Percentiles rank a stretch among this genome's conserved stretches.
phyloP scores from a whole-genome alignment of 352 stramenopile genomes.

The Pythium oligandrum region DNA sequence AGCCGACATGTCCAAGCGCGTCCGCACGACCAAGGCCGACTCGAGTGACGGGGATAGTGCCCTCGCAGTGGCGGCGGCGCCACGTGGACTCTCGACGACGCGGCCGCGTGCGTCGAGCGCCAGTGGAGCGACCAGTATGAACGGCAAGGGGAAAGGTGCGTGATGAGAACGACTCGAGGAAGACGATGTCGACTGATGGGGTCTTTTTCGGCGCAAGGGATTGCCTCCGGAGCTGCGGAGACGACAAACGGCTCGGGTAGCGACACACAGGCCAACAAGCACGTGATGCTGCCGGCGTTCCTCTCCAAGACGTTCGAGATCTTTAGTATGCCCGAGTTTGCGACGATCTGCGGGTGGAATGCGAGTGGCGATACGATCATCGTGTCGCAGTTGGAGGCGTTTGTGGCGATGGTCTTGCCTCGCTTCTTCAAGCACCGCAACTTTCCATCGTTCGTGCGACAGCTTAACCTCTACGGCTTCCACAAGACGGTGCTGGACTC shows the following conservation, averaged over 20 bases:
- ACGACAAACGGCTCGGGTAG: slow-evolving; percentile 1
- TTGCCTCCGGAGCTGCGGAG: slow-evolving; percentile 1
- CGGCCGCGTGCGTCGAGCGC: slow-evolving; percentile 10
- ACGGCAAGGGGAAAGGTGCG: slow-evolving; percentile 12
- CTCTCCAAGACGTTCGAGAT: slow-evolving; percentile 94
- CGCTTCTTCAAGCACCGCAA: slow-evolving; percentile 93
- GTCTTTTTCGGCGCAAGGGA: neutral
- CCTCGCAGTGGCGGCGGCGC: slow-evolving; percentile 55
- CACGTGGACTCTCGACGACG: neutral
- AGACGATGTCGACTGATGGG: too few relatives aligned
- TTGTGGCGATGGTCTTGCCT: slow-evolving; percentile 81
- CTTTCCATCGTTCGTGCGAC: slow-evolving; percentile 91
- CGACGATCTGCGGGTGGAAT: slow-evolving; percentile 88
- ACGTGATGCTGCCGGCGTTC: slow-evolving; percentile 87
- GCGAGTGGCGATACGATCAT: slow-evolving; percentile 89
- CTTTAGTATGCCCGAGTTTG: slow-evolving; percentile 84
- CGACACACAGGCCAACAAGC: slow-evolving; percentile 45
- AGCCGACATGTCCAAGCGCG: slow-evolving; percentile 56
- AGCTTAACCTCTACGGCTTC: slow-evolving; percentile 94
- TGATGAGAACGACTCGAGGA: neutral
- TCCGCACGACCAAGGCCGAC: slow-evolving; percentile 30
- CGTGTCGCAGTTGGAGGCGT: slow-evolving; percentile 81
- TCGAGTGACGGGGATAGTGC: slow-evolving; percentile 17
- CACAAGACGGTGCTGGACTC: slow-evolving; percentile 91
- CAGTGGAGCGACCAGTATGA: neutral